phyloP scores from a whole-genome alignment of 2,329 filamentous ascomycete genomes.

The Cladosporium cucumerinum region DNA sequence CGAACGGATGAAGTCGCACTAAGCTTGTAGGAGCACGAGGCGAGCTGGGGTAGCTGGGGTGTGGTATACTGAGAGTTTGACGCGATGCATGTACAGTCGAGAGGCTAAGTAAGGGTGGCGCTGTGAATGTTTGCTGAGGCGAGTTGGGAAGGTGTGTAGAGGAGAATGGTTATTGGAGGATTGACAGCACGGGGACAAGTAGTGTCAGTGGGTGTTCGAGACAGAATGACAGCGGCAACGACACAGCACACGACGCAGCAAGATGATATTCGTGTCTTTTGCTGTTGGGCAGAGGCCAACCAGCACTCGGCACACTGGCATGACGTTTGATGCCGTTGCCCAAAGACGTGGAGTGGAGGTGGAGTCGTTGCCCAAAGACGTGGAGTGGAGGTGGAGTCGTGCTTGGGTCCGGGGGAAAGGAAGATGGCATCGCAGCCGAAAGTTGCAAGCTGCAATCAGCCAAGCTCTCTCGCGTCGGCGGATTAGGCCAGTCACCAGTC shows the following conservation, averaged over 20 bases:
- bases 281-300: background rate
- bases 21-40: slow-evolving; percentile 14
- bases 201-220: background rate
- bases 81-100: background rate
- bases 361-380: background rate
- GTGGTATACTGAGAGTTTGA: slow-evolving; percentile 4
- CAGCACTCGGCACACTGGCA: slow-evolving; percentile 10
- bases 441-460: background rate
- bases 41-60: slow-evolving; percentile 6
- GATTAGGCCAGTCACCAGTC: background rate
- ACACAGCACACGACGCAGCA: slow-evolving; percentile 6
- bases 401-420: slow-evolving; percentile 18
- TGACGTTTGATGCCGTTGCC: slow-evolving; percentile 6
- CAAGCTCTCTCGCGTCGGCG: background rate
- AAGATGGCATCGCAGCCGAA: background rate
- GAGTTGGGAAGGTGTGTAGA: background rate
- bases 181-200: background rate
- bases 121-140: background rate
- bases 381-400: slow-evolving; percentile 10
- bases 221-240: background rate
- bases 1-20: slow-evolving; percentile 15
- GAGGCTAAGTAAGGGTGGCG: background rate
- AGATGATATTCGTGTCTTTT: background rate
- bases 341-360: background rate
- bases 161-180: background rate